Conservation (phyloP, 169 alveolate species). For the Cryptosporidium parvum region DNA sequence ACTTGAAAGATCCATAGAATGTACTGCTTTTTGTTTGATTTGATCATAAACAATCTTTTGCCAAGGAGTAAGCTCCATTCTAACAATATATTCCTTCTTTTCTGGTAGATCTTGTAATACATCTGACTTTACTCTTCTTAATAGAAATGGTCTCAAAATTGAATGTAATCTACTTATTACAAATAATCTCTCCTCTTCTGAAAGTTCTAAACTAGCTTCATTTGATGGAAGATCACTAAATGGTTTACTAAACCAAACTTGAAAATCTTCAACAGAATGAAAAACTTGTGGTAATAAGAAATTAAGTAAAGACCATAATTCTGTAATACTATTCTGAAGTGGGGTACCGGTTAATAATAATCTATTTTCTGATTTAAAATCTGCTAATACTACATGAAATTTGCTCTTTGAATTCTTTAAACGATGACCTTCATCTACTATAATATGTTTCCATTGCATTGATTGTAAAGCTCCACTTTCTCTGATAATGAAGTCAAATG, state of each 20-base stretch:
- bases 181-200: slow-evolving; percentile 90
- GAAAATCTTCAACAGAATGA: slow-evolving; percentile 91
- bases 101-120: slow-evolving; percentile 91
- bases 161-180: slow-evolving; percentile 91
- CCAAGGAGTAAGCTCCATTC: slow-evolving; percentile 92
- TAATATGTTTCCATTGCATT: slow-evolving; percentile 88
- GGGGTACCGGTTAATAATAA: slow-evolving; percentile 92
- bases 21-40: slow-evolving; percentile 87
- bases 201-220: slow-evolving; percentile 82
- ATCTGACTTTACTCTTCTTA: slow-evolving; percentile 93
- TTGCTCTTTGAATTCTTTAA: slow-evolving; percentile 90
- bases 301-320: slow-evolving; percentile 91
- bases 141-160: slow-evolving; percentile 90
- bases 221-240: slow-evolving; percentile 85
- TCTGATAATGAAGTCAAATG: slow-evolving; percentile 78
- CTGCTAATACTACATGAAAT: slow-evolving; percentile 68
- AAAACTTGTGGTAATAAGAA: slow-evolving; percentile 90
- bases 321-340: slow-evolving; percentile 89
- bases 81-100: slow-evolving; percentile 89
- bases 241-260: slow-evolving; percentile 93
- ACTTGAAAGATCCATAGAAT: slow-evolving; percentile 77
- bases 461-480: slow-evolving; percentile 68
- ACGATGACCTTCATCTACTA: slow-evolving; percentile 94
- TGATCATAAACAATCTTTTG: slow-evolving; percentile 89
- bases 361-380: slow-evolving; percentile 77